Conservation (phyloP, 352 stramenopile species). For the Paralagenidium karlingii region DNA sequence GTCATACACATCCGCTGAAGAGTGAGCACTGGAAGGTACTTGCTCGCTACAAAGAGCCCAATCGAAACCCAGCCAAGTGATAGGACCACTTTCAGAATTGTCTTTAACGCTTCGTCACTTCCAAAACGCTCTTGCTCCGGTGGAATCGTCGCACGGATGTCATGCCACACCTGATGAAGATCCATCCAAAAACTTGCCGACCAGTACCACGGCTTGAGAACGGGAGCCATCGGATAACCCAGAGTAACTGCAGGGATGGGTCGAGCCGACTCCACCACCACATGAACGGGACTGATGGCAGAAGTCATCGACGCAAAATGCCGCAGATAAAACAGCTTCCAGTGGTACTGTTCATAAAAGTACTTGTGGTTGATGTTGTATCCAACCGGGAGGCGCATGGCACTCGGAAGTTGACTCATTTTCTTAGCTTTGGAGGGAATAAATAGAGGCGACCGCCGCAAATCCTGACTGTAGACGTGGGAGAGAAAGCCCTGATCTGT, state of each 20-base stretch:
- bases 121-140: constrained; percentile 54
- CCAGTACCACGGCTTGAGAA: constrained; percentile 85
- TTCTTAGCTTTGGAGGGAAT: constrained; percentile 21
- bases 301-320: constrained; percentile 83
- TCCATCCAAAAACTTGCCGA: constrained; percentile 75
- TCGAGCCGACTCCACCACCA: constrained; percentile 73
- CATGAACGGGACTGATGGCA: constrained; percentile 68
- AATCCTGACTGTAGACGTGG: constrained; percentile 74
- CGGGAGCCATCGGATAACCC: constrained; percentile 76
- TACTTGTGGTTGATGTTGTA: constrained; percentile 91
- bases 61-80: constrained; percentile 44
- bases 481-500: constrained; percentile 81
- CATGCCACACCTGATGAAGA: constrained; percentile 72
- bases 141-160: constrained; percentile 65
- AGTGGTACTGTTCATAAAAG: constrained; percentile 83
- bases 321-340: constrained; percentile 75
- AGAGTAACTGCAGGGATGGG: constrained; percentile 68
- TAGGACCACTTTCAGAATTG: constrained; percentile 35
- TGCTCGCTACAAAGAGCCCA: constrained; percentile 43
- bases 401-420: constrained; percentile 30
- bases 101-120: constrained; percentile 53
- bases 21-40: constrained; percentile 38
- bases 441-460: constrained; percentile 64
- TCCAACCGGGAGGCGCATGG: constrained; percentile 70
- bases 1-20: constrained; percentile 51